Conservation (phyloP, 169 alveolate species). For the Pseudocohnilembus persalinus region DNA sequence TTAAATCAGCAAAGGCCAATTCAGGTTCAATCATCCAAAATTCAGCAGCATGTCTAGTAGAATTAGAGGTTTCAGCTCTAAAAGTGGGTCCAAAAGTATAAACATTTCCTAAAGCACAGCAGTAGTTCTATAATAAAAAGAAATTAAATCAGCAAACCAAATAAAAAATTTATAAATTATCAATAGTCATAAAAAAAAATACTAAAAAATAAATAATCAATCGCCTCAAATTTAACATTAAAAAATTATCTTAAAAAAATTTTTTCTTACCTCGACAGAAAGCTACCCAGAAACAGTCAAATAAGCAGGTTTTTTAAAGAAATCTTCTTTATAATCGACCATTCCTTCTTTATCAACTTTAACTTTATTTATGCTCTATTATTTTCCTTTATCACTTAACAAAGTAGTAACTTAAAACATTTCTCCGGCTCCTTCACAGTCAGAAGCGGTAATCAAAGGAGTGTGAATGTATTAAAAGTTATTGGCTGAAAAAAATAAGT, state of each 20-base stretch:
- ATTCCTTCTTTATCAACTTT: constrained; percentile 57
- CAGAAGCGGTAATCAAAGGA: constrained; percentile 98
- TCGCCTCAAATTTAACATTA: too few species aligned
- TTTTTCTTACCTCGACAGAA: constrained; percentile 76
- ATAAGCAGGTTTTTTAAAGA: constrained; percentile 95
- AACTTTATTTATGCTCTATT: constrained; percentile 45
- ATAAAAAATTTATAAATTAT: too few species aligned
- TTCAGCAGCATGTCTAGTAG: constrained; percentile 97
- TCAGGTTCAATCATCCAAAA: constrained; percentile 99
- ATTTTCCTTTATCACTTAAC: constrained; percentile 72
- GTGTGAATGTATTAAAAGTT: constrained; percentile 97
- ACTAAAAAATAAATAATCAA: too few species aligned
- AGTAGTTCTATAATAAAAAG: constrained; percentile 72
- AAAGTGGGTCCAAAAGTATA: constrained; percentile 99
- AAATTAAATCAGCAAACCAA: too few species aligned
- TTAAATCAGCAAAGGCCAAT: constrained; percentile 93
- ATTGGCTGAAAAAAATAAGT: constrained; percentile 91
- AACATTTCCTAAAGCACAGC: constrained; percentile 96
- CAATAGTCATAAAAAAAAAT: too few species aligned
- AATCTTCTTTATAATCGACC: constrained; percentile 92
- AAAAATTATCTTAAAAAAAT: too few species aligned
- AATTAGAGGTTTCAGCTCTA: constrained; percentile 99
- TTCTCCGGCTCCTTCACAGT: constrained; percentile 99
- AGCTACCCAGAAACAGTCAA: constrained; percentile 98
- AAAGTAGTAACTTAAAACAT: constrained; percentile 97